phyloP scores from a whole-genome alignment of 371 early-diverging fungal genomes.

The Mucor irregularis region DNA sequence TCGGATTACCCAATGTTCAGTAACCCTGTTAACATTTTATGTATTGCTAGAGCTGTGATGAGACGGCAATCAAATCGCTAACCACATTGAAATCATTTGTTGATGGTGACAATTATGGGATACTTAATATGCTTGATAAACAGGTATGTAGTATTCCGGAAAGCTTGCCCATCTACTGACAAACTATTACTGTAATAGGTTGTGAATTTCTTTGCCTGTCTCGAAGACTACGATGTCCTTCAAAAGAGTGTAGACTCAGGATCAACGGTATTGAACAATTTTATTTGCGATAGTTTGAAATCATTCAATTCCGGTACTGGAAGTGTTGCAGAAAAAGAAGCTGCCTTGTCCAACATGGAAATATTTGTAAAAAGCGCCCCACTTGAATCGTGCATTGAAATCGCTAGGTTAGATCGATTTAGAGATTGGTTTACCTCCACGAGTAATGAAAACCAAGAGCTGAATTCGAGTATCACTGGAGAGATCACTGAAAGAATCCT shows the following conservation, averaged over 20 bases:
- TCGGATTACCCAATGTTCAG: no score
- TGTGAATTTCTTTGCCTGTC: conserved; percentile 31
- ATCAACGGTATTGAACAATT: conserved; percentile 17
- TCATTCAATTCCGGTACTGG: conserved; percentile 17
- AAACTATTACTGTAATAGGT: not conserved
- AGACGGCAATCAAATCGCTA: conserved; percentile 32
- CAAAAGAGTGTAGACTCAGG: conserved; percentile 7
- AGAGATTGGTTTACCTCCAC: conserved; percentile 11
- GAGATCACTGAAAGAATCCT: conserved; percentile 13
- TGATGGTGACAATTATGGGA: conserved; percentile 22
- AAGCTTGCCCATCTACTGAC: not conserved
- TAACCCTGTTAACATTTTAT: not conserved
- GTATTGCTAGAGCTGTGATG: conserved; percentile 35
- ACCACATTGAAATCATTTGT: conserved; percentile 6
- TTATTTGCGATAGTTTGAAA: conserved; percentile 18
- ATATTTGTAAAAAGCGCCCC: conserved; percentile 14
- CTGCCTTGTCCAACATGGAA: not conserved
- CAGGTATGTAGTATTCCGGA: conserved; percentile 19
- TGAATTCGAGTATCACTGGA: not conserved
- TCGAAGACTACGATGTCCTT: conserved; percentile 36
- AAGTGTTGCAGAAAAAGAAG: not conserved
- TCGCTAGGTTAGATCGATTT: conserved; percentile 23
- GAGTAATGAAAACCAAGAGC: not conserved
- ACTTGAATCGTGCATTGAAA: conserved; percentile 20
- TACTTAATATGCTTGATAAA: conserved; percentile 34